These are phyloP conservation scores for Pseudopyrenochaeta lycopersici DNA, from an alignment of 2,329 filamentous ascomycete genomes.

Conservation along the genomic window DNA sequence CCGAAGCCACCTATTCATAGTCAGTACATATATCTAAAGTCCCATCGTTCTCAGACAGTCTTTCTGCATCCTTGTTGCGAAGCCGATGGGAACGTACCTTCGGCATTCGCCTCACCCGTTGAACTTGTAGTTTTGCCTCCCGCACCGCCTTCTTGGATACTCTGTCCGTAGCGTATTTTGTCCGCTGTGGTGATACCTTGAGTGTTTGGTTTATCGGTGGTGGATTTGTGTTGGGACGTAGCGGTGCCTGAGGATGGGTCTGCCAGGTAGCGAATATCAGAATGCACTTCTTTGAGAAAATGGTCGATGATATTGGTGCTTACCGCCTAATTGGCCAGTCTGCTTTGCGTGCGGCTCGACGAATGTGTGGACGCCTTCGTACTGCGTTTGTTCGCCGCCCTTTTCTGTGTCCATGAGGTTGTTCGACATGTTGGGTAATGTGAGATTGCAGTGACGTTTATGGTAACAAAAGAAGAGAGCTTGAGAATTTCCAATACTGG, in stretches of 20 bases:
- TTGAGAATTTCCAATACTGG: too few species aligned
- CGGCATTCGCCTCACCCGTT: constrained; percentile 48
- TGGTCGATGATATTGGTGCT: neutral
- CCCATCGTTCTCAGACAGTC: too few species aligned
- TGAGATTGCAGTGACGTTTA: neutral
- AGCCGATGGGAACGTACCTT: constrained; percentile 39
- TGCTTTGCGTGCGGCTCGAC: constrained; percentile 61
- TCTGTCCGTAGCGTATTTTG: constrained; percentile 65
- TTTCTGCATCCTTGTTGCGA: too few species aligned
- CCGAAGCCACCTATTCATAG: constrained; percentile 42
- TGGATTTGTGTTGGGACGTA: constrained; percentile 23
- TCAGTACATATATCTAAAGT: constrained; percentile 13
- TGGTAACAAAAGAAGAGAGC: neutral
- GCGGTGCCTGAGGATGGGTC: constrained; percentile 22
- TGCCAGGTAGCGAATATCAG: constrained; percentile 3
- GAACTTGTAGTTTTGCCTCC: constrained; percentile 61
- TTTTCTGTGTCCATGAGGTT: constrained; percentile 67
- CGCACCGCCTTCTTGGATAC: constrained; percentile 64
- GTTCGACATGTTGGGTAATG: constrained; percentile 55
- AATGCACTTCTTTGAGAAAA: neutral
- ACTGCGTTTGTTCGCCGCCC: constrained; percentile 70
- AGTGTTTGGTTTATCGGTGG: constrained; percentile 54
- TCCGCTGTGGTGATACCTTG: constrained; percentile 52
- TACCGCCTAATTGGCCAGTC: constrained; percentile 66
- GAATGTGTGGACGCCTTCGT: constrained; percentile 65